Conservation (phyloP, 257 asterid species). For the Fraxinus excelsior region DNA sequence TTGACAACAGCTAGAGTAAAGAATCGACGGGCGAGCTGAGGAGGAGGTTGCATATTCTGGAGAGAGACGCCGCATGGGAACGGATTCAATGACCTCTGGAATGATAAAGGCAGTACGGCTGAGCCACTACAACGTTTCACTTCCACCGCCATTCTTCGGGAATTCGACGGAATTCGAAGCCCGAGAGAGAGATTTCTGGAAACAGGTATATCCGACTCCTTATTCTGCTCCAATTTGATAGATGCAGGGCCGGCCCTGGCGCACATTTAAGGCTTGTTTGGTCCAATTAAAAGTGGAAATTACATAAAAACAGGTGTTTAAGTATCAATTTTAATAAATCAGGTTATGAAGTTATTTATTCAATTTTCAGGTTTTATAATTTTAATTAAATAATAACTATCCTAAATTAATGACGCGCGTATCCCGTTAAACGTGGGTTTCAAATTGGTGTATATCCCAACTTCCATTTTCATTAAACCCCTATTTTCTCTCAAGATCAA, state of each 20-base stretch:
- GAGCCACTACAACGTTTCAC: slow-evolving; percentile 34
- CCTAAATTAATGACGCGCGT: too few relatives aligned
- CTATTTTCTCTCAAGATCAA: too few relatives aligned
- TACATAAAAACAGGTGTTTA: too few relatives aligned
- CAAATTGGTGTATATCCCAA: too few relatives aligned
- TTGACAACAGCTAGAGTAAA: slow-evolving; percentile 55
- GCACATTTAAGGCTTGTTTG: too few relatives aligned
- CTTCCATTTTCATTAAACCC: too few relatives aligned
- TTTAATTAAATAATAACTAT: too few relatives aligned
- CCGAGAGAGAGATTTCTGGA: background rate
- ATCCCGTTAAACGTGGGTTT: too few relatives aligned
- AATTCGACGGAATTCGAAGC: slow-evolving; percentile 10
- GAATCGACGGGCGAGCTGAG: slow-evolving; percentile 37
- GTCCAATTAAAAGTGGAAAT: too few relatives aligned
- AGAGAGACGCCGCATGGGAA: slow-evolving; percentile 29
- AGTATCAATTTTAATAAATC: too few relatives aligned
- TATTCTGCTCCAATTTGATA: background rate
- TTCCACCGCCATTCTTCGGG: slow-evolving; percentile 50
- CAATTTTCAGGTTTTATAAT: too few relatives aligned
- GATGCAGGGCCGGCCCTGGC: background rate
- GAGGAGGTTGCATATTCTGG: slow-evolving; percentile 19
- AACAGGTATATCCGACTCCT: background rate
- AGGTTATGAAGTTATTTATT: too few relatives aligned
- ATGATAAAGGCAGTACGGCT: slow-evolving; percentile 38
- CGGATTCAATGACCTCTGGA: slow-evolving; percentile 41